Evolutionary conservation across 768 basidiomycete genomes (phyloP), one percentile per base, ranked within the genome.

Genomic region (Glaciozyma antarctica): DNA sequence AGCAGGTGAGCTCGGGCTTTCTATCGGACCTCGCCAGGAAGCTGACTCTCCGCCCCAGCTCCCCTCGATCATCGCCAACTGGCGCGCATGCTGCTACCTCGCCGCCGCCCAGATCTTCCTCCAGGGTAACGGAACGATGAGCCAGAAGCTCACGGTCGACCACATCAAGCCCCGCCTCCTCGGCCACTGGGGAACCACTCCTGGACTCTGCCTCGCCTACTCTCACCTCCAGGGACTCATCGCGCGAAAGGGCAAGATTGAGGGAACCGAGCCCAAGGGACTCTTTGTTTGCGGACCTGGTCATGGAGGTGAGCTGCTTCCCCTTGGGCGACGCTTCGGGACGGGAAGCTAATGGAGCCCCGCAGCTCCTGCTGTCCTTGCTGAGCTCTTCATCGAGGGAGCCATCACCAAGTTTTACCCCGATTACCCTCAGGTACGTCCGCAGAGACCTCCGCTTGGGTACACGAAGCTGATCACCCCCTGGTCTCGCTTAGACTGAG

Each of bases 341-440:
- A 21, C 47, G 21, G 47, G 21, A 21, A 21, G 21, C 5, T 24
- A 48, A 21, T 32, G 13, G 12, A 19, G 19, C n/a, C 15, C 47
- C 87, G 19, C 88, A 92, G 90, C 91, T 8, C 91, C 91, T 26
- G 89, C 84, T 30, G 82, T 93, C 32, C 82, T 95, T n/a, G 82
- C 90, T 15, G 86, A 84, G 70, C 82, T 92, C 10, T 93, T 87
- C 86, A 79, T 92, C 65, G 91, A 95, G 76, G 85, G 86, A 63
- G 84, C 88, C 74, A 78, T 79, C 75, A 75, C 76, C 44, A 73
- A 77, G 48, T 79, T 81, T 74, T 80, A 80, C 72, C 77, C 77
- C 15, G 64, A 78, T 60, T 79, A 79, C 74, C 73, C 76, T n/a
- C 75, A 77, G 73, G 62, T 74, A 4, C 22, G 49, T 49, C 61